Conservation (phyloP, 495 filamentous ascomycete species). For the Tuber calosporum region DNA sequence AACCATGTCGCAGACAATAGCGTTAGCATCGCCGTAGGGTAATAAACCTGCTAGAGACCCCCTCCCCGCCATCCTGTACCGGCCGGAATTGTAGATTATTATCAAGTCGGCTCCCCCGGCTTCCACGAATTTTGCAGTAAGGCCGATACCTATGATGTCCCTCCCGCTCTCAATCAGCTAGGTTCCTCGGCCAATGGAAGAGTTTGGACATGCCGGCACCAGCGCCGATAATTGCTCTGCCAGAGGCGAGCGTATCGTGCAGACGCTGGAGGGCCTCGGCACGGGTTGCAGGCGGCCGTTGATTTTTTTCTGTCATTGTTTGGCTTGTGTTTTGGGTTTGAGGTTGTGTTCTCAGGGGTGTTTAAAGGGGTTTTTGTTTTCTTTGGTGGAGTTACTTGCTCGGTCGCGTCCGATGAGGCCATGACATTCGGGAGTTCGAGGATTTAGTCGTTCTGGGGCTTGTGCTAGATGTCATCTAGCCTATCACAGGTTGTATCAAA, state of each 20-base stretch:
- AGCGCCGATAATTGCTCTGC: constrained; percentile 57
- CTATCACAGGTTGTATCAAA: background rate
- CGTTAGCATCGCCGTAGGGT: constrained; percentile 66
- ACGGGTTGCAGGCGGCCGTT: constrained; percentile 42
- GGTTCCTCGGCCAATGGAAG: background rate
- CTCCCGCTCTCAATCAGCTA: background rate
- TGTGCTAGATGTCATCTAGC: too few species aligned
- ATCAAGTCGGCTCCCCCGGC: constrained; percentile 61
- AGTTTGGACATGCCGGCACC: constrained; percentile 51
- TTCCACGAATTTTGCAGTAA: constrained; percentile 64
- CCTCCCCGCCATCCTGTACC: constrained; percentile 65
- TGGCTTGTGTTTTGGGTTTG: background rate
- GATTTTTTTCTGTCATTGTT: background rate
- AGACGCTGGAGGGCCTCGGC: constrained; percentile 53
- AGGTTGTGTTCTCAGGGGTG: background rate
- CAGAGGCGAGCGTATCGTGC: constrained; percentile 48
- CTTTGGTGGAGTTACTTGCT: background rate
- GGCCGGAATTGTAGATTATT: constrained; percentile 64
- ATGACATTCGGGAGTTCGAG: background rate
- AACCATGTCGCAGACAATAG: constrained; percentile 60
- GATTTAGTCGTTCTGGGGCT: background rate
- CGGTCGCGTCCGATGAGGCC: background rate
- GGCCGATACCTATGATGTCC: constrained; percentile 53
- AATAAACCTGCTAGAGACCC: constrained; percentile 65
- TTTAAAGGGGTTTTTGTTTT: background rate